Conservation (phyloP, 2,329 filamentous ascomycete genomes). For the Corynespora cassiicola region DNA sequence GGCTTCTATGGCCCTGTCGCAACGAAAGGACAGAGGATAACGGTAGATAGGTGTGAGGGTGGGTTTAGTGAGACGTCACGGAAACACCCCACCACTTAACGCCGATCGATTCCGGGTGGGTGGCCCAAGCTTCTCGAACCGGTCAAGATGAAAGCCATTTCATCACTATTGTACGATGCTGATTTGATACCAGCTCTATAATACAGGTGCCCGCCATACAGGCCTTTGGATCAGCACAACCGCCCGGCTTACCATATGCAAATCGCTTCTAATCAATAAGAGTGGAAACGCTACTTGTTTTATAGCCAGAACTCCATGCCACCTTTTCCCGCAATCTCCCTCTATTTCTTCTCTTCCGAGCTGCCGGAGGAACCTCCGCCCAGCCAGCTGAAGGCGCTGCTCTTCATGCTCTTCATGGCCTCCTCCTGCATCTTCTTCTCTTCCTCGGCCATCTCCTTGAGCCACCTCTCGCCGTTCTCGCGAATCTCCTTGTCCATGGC, state of each 20-base stretch:
- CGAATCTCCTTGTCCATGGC: conserved; percentile 87
- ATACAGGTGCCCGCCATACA: conserved; percentile 7
- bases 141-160: too few species aligned
- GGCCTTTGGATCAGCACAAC: too few species aligned
- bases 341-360: conserved; percentile 17
- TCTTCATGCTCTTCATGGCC: conserved; percentile 90
- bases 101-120: too few species aligned
- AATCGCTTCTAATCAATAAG: conserved; percentile 9
- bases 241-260: conserved; percentile 8
- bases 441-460: conserved; percentile 88
- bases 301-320: conserved; percentile 9
- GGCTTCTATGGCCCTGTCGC: too few species aligned
- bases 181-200: conserved; percentile 4
- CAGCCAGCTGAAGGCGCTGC: conserved; percentile 38
- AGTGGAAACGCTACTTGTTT: conserved; percentile 21
- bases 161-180: too few species aligned
- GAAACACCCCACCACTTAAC: too few species aligned
- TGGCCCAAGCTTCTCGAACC: too few species aligned
- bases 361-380: conserved; percentile 23
- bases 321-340: conserved; percentile 2
- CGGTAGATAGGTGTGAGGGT: too few species aligned
- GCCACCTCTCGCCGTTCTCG: conserved; percentile 92
- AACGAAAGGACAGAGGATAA: too few species aligned
- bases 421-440: conserved; percentile 91
- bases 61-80: too few species aligned